phyloP scores from a whole-genome alignment of 73 alveolate genomes.

The Breviolum minutum region DNA sequence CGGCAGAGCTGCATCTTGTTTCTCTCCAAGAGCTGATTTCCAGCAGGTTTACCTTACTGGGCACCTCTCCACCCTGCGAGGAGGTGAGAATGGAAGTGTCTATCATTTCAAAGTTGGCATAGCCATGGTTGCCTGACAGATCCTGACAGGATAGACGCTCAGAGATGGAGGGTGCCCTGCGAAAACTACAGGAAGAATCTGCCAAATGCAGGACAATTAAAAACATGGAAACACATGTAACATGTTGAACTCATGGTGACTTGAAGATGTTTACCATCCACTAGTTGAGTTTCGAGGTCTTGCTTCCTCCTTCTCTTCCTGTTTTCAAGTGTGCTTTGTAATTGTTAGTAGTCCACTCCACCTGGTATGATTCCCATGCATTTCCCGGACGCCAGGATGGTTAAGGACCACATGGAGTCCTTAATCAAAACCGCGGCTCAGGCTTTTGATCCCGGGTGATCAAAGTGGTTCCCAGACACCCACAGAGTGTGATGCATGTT shows the following conservation, averaged over 20 bases:
- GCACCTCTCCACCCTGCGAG: constrained; percentile 38
- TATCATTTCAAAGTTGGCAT: neutral
- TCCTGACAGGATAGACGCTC: neutral
- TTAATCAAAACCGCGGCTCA: constrained; percentile 61
- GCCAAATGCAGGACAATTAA: neutral
- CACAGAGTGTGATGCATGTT: too few species aligned
- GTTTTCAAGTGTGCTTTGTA: too few species aligned
- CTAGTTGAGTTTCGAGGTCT: too few species aligned
- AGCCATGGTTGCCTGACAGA: neutral
- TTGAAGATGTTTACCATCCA: too few species aligned
- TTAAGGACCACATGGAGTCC: constrained; percentile 68
- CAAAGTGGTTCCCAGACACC: neutral
- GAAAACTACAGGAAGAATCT: constrained; percentile 20
- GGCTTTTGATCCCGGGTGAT: neutral
- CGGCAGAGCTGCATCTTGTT: too few species aligned
- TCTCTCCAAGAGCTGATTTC: neutral
- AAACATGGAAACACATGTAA: too few species aligned
- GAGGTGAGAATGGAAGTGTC: neutral
- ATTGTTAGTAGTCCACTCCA: too few species aligned
- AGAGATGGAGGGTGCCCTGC: constrained; percentile 61
- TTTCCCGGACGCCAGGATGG: constrained; percentile 43
- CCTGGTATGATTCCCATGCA: too few species aligned
- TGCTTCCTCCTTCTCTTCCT: too few species aligned
- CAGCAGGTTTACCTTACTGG: constrained; percentile 18
- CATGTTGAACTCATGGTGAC: too few species aligned